A percentile compares a stretch with the other conserved stretches of the same genome.
phyloP scores from a whole-genome alignment of 148 eudicot genomes.

The Fagopyrum tataricum region DNA sequence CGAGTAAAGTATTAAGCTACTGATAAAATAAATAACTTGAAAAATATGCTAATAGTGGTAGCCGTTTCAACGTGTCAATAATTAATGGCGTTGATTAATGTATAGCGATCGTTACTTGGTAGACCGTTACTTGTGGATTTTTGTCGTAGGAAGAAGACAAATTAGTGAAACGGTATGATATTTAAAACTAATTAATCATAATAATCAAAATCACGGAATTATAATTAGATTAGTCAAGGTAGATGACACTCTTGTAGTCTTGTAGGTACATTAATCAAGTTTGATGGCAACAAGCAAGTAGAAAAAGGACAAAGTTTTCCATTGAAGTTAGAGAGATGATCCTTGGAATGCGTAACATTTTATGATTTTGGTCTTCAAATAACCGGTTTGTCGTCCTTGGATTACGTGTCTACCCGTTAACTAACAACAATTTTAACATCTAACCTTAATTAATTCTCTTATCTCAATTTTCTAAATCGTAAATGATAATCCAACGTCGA shows the following conservation, averaged over 20 bases:
- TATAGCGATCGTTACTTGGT: not conserved
- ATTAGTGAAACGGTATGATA: not conserved
- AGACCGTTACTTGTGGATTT: not conserved
- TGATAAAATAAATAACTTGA: too few species aligned
- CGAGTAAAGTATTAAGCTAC: too few species aligned
- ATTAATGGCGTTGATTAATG: not conserved
- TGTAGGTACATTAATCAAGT: not conserved
- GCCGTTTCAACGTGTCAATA: too few species aligned
- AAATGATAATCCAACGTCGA: not conserved
- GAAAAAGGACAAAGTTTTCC: not conserved
- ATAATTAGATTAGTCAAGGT: not conserved
- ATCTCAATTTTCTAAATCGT: not conserved
- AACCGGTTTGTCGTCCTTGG: not conserved
- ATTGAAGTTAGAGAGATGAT: not conserved
- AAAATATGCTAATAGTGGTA: too few species aligned
- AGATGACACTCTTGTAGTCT: not conserved
- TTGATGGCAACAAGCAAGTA: not conserved
- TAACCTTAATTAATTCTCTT: not conserved
- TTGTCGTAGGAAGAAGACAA: not conserved
- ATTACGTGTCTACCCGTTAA: not conserved
- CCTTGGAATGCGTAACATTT: constrained; percentile 1
- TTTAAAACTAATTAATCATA: not conserved
- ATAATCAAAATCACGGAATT: not conserved
- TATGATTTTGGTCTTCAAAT: not conserved
- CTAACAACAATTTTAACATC: not conserved